Evolutionary conservation across 768 basidiomycete genomes (phyloP), one percentile per base, ranked within the genome.

Genomic region (Tephrocybe sp.): DNA sequence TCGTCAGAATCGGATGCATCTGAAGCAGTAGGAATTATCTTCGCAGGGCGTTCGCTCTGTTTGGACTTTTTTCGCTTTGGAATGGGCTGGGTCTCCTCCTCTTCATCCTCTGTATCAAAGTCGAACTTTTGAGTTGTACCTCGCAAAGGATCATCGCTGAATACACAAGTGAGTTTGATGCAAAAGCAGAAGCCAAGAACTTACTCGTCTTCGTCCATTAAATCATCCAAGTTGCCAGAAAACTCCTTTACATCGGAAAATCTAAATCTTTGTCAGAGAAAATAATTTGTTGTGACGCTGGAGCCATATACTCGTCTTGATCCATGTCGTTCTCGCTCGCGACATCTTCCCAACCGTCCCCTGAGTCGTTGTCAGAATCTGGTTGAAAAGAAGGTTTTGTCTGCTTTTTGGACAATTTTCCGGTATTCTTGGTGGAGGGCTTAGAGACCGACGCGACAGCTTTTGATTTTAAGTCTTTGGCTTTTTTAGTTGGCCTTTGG

Each of bases 261-360:
- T 36, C 48, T 75, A 63, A 54, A 82, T n/a, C n/a, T n/a, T 30
- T 30, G 28, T 5, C 5, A 30, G 28, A 11, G 28, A 30, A 30
- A 30, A n/a, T n/a, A n/a, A n/a, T n/a, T n/a, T n/a, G n/a, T n/a
- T n/a, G n/a, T n/a, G n/a, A n/a, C n/a, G n/a, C n/a, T n/a, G 46
- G 21, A 37, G 44, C 15, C 40, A 32, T 25, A 36, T 44, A 58
- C 56, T 58, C 42, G 53, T 51, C 68, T 10, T 68, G 63, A 54
- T 75, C 68, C 61, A 83, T 57, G 50, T 73, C 73, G 34, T 62
- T 69, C 39, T 69, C 73, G 53, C 83, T 79, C 46, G 80, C 73
- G 32, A 85, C 74, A 64, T 77, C 81, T 61, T 86, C 86, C 86
- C 85, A 84, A 14, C 80, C 78, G 56, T 79, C 79, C 48, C 70